Base-by-base conservation (phyloP, 1,139 yeast species). In the Zygotorulaspora mrakii region DNA sequence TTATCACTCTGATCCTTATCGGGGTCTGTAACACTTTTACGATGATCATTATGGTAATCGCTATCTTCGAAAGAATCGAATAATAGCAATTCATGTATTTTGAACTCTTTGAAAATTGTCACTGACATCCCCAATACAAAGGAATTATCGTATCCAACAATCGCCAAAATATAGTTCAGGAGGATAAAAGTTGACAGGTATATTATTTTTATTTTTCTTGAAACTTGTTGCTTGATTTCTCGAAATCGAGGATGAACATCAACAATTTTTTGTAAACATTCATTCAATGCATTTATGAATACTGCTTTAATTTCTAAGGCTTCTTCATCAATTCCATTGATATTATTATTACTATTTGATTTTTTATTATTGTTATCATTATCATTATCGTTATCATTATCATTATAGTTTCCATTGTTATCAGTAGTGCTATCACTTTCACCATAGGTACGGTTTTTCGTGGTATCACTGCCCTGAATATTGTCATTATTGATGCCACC, bases 31-130 rank as follows among this genome's bases (percentile, higher is more conserved):
- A 9, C 9, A 9, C 22, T 20, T 6, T 20, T 9, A 20, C 9
- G 39, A 3, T 20, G 18, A 24, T 20, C 45, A 14, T 35, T 23
- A 17, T 28, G 17, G 10, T 17, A 18, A 11, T 55, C 49, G 5
- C 51, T 52, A 18, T 55, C 40, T 57, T 46, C 48, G 47, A 55
- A 29, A 67, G 68, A 45, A 56, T 65, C 48, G 17, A 45, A 45
- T 43, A 65, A 47, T 25, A 66, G 51, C 8, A 57, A 43, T 31
- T 72, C 75, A 54, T 69, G 63, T 3, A 80, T 65, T 46, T 71
- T 72, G 57, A 76, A 73, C 51, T 79, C 87, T 56, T 77, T 76
- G 54, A 81, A 75, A 8, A 79, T 68, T 1, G 81, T 67, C 9
- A 72, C 68, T 1, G 82, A 65, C 46, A 74, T 62, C 1, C 79